phyloP scores from a whole-genome alignment of 441 rosid genomes.

The Populus hybrid region DNA sequence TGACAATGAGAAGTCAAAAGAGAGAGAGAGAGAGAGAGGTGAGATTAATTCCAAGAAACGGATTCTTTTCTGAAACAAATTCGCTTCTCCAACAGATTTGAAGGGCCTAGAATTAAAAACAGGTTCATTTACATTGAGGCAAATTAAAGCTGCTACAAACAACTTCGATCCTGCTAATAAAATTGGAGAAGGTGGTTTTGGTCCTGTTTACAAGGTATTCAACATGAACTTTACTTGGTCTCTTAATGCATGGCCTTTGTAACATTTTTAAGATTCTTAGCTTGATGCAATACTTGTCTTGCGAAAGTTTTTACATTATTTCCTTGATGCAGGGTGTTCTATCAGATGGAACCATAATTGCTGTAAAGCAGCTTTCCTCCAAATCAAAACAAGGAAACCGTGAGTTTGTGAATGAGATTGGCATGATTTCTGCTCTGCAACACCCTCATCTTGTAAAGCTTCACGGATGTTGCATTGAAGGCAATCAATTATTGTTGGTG shows the following conservation, averaged over 20 bases:
- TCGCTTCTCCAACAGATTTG: slow-evolving; percentile 22
- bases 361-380: slow-evolving; percentile 52
- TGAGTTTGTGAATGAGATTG: slow-evolving; percentile 48
- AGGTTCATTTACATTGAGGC: slow-evolving; percentile 33
- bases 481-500: slow-evolving; percentile 40
- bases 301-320: too few species aligned
- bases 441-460: slow-evolving; percentile 48
- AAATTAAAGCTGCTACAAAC: slow-evolving; percentile 45
- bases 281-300: too few species aligned
- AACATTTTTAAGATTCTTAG: too few species aligned
- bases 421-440: slow-evolving; percentile 46
- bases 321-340: slow-evolving; percentile 33
- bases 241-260: neutral
- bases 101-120: slow-evolving; percentile 31
- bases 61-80: neutral
- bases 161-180: slow-evolving; percentile 37
- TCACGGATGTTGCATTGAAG: slow-evolving; percentile 48
- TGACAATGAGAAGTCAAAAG: too few species aligned
- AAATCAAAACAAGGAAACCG: slow-evolving; percentile 55
- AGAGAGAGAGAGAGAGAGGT: too few species aligned
- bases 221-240: too few species aligned
- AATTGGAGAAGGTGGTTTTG: slow-evolving; percentile 61
- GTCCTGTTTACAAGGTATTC: slow-evolving; percentile 47
- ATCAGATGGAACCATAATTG: slow-evolving; percentile 48
- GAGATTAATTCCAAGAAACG: neutral